Evolutionary conservation across 1,139 yeast species (phyloP).

Genomic region (Diutina rugosa): DNA sequence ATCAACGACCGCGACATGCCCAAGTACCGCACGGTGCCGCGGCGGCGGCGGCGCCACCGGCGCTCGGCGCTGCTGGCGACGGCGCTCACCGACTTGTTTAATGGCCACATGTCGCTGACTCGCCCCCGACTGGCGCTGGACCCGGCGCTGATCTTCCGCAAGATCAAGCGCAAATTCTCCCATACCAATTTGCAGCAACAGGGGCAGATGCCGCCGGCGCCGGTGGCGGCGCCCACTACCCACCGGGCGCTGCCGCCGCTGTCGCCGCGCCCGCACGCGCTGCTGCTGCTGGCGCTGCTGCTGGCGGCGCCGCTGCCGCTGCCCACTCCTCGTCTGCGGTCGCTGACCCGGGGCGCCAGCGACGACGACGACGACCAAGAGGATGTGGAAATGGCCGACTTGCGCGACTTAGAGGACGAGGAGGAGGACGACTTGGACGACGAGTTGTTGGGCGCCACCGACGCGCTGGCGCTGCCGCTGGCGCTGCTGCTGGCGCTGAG

Average conservation of each 20-base stretch:
- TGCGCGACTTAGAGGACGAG: slow-evolving; percentile 34
- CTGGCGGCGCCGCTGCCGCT: background rate
- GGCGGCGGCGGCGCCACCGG: slow-evolving; percentile 34
- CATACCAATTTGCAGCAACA: background rate
- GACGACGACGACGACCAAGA: slow-evolving; percentile 22
- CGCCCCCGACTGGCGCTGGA: background rate
- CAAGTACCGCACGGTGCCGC: slow-evolving; percentile 58
- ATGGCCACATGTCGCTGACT: background rate
- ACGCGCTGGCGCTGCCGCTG: background rate
- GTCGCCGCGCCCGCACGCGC: too few relatives aligned
- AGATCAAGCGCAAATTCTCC: background rate
- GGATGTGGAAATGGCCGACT: slow-evolving; percentile 5
- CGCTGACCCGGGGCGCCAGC: slow-evolving; percentile 5
- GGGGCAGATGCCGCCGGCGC: background rate
- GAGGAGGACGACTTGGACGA: slow-evolving; percentile 17
- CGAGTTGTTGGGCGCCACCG: slow-evolving; percentile 6
- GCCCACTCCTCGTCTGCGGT: background rate
- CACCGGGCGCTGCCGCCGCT: background rate
- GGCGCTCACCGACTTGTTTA: background rate
- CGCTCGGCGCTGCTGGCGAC: background rate
- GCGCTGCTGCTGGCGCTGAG: background rate
- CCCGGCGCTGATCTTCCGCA: background rate
- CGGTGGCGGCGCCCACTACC: too few relatives aligned
- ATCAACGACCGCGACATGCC: slow-evolving; percentile 48
- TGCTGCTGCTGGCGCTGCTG: background rate